Base-by-base conservation (phyloP, 1,284 basidiomycete genomes). In the Paramarasmius palmivorus region DNA sequence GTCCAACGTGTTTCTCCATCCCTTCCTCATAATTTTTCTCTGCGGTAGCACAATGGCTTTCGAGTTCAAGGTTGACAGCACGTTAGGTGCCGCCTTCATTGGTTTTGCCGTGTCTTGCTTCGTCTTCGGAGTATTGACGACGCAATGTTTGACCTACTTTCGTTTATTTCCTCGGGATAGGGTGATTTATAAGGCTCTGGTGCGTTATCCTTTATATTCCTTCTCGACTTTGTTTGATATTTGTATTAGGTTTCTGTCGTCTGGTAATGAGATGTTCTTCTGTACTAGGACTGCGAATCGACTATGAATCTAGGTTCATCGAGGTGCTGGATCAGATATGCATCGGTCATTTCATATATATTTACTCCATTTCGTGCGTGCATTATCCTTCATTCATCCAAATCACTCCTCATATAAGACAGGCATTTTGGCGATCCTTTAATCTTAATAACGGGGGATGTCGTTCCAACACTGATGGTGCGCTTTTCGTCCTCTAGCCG, bases 41-140 rank as follows among this genome's bases (percentile, higher is more conserved):
- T n/a, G n/a, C n/a, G n/a, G n/a, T n/a, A n/a, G n/a, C n/a, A n/a
- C n/a, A n/a, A n/a, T n/a, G n/a, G n/a, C n/a, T n/a, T n/a, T n/a
- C n/a, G n/a, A n/a, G n/a, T n/a, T n/a, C n/a, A 40, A 41, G n/a
- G 9, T 50, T 14, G 19, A 41, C 49, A 25, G 26, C 29, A 50
- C 49, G 14, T 25, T 50, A n/a, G 49, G 49, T 17, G 49, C 49
- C 17, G 49, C 38, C 14, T 50, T 41, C 23, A 50, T 50, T 41
- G 49, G 37, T 15, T 50, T 38, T 25, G 39, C 25, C 14, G 26
- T 50, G 12, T 50, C 37, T 4, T 39, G 22, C 39, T 8, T 41
- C 17, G 25, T 50, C 10, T 50, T 50, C 37, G 49, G 49, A 17
- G 25, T 50, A 8, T 41, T 41, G 8, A 26, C 37, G 14, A 40